Evolutionary conservation across 306 rosid species (phyloP).

Genomic region (Castanea mollissima): DNA sequence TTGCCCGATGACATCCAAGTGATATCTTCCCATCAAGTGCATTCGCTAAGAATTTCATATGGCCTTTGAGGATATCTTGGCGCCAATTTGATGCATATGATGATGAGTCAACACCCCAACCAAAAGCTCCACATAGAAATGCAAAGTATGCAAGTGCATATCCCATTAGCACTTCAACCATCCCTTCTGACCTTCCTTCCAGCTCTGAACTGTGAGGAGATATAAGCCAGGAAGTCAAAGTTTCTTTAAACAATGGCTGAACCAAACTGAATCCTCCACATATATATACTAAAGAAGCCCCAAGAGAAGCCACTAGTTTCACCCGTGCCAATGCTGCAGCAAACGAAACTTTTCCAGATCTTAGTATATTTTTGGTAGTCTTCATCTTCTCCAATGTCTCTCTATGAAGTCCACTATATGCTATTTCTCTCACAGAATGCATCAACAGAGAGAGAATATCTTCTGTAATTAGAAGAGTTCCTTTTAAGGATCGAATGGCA

Average conservation of each 20-base stretch:
- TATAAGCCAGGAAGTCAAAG: constrained; percentile 93
- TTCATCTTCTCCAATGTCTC: constrained; percentile 44
- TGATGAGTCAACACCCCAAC: constrained; percentile 90
- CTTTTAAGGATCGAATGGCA: constrained; percentile 63
- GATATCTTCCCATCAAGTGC: constrained; percentile 93
- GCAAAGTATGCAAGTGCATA: constrained; percentile 87
- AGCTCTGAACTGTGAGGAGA: constrained; percentile 62
- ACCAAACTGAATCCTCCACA: constrained; percentile 78
- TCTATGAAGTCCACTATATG: constrained; percentile 43
- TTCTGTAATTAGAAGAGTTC: constrained; percentile 64
- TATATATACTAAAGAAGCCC: constrained; percentile 84
- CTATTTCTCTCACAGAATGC: constrained; percentile 74
- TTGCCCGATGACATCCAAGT: constrained; percentile 80
- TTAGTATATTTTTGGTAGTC: constrained; percentile 42
- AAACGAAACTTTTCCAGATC: constrained; percentile 64
- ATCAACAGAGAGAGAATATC: constrained; percentile 75
- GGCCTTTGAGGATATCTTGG: constrained; percentile 66
- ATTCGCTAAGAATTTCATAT: constrained; percentile 92
- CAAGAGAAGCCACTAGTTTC: constrained; percentile 90
- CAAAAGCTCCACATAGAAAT: constrained; percentile 78
- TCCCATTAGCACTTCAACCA: constrained; percentile 83
- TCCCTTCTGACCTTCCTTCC: constrained; percentile 61
- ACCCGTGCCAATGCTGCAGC: constrained; percentile 70
- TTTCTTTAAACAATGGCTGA: constrained; percentile 78
- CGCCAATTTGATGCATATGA: constrained; percentile 80